phyloP scores from a whole-genome alignment of 139 green algal species.

The Auxenochlorella protothecoides region DNA sequence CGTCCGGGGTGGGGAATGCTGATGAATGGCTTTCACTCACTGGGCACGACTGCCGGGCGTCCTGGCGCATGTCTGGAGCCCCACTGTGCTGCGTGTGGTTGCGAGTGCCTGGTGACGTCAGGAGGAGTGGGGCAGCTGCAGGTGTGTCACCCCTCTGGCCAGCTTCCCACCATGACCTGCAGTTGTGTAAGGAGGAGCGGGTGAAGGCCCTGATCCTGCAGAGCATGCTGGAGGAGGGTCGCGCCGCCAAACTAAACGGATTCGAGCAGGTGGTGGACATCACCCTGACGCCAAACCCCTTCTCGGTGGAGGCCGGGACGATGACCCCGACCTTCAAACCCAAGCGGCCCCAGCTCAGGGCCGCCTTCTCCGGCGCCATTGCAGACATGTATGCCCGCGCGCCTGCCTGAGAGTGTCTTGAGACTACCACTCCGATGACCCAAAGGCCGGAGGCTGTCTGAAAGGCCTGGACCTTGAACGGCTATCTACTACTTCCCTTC shows the following conservation, averaged over 20 bases:
- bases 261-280: slow-evolving; percentile 79
- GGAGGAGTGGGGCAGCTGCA: no score
- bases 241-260: slow-evolving; percentile 66
- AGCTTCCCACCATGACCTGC: background rate
- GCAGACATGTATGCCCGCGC: slow-evolving; percentile 38
- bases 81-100: no score
- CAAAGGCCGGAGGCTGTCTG: no score
- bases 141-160: no score
- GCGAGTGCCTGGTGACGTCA: no score
- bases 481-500: no score
- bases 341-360: slow-evolving; percentile 61
- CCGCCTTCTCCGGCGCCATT: slow-evolving; percentile 37
- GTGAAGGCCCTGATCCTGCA: slow-evolving; percentile 53
- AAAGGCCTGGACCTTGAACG: no score
- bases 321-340: slow-evolving; percentile 89
- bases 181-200: slow-evolving; percentile 43
- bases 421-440: no score
- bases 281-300: slow-evolving; percentile 64
- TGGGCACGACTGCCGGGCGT: slow-evolving; percentile 7
- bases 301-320: slow-evolving; percentile 82
- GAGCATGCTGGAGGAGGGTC: slow-evolving; percentile 72
- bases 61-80: no score
- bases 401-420: background rate
- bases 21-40: slow-evolving; percentile 10
- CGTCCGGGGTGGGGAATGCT: background rate